Base-by-base conservation (phyloP, 805 yeast genomes). In the Ogataea paradorogensis region DNA sequence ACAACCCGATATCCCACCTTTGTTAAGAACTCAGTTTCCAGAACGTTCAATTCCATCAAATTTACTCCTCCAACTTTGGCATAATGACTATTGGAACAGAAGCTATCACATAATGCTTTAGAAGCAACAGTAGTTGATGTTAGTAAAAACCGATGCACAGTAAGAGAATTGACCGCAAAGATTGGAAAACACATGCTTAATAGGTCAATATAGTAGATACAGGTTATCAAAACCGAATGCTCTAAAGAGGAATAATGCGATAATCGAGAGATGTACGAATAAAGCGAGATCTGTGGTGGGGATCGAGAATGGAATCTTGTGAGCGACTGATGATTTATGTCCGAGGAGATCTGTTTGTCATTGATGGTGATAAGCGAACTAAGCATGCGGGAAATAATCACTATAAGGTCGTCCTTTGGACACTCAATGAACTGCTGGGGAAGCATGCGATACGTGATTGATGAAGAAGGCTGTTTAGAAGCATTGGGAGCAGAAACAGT, bases 21-120 rank as follows among this genome's bases (percentile, higher is more conserved):
- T 34, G 76, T 74, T 31, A 91, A 71, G 54, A 93, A 89, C 61
- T 93, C 98, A 38, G 84, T 80, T 58, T 91, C 99, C 33, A 91
- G 69, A 40, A 91, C 72, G 61, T 93, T 93, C 50, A 90, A 68
- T 58, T 89, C 97, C 43, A 80, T 73, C 33, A 83, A 66, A 30
- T 87, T 87, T 4, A 89, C 84, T 45, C 99, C 98, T 3, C 99
- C 99, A 14, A 93, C 97, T 58, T 84, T 85, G 9, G 98, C 95
- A 56, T 93, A 91, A 61, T 93, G 96, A 31, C 82, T 75, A 62
- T 90, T 91, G 11, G 96, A 88, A 63, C 93, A 90, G 62, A 93
- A 91, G 18, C 90, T 83, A 64, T 91, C 99, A 62, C 96, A 89
- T 48, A 89, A 71, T 1, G 95, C 91, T 59, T 91, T 91, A 48